phyloP scores from a whole-genome alignment of 2,329 filamentous ascomycete species.

The Pseudogymnoascus sp. region DNA sequence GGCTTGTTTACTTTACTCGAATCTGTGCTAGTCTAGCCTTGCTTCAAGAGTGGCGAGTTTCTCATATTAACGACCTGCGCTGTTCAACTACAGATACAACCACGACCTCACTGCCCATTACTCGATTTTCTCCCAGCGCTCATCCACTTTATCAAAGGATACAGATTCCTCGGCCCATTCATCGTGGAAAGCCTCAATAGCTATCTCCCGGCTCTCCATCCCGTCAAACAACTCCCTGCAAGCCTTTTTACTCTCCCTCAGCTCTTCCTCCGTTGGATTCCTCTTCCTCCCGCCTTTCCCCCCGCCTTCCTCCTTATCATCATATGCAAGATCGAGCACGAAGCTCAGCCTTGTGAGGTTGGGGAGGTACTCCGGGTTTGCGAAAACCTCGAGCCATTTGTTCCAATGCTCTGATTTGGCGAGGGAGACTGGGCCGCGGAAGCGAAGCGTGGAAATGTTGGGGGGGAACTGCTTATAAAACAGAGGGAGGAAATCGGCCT shows the following conservation, averaged over 20 bases:
- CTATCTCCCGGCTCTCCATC: background rate
- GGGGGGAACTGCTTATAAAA: background rate
- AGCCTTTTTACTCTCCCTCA: background rate
- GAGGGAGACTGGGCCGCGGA: background rate
- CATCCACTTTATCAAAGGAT: background rate
- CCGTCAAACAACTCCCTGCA: background rate
- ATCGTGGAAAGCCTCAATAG: background rate
- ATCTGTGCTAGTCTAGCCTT: background rate
- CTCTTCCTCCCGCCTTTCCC: background rate
- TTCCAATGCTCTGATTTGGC: background rate
- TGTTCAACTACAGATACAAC: too few relatives aligned
- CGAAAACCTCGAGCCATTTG: background rate
- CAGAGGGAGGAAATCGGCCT: background rate
- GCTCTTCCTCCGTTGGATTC: background rate
- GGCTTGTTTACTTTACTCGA: background rate
- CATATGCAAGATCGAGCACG: constrained; percentile 21
- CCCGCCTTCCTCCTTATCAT: background rate
- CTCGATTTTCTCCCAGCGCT: background rate
- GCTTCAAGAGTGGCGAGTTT: background rate
- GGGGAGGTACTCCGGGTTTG: constrained; percentile 1
- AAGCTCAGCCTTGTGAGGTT: background rate
- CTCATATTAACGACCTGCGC: background rate
- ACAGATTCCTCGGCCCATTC: background rate
- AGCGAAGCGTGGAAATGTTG: background rate
- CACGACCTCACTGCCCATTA: background rate